Evolutionary conservation across 1,139 yeast species (phyloP), one percentile per base, ranked within the genome.

Genomic region (Saccharomyces pastorianus): DNA sequence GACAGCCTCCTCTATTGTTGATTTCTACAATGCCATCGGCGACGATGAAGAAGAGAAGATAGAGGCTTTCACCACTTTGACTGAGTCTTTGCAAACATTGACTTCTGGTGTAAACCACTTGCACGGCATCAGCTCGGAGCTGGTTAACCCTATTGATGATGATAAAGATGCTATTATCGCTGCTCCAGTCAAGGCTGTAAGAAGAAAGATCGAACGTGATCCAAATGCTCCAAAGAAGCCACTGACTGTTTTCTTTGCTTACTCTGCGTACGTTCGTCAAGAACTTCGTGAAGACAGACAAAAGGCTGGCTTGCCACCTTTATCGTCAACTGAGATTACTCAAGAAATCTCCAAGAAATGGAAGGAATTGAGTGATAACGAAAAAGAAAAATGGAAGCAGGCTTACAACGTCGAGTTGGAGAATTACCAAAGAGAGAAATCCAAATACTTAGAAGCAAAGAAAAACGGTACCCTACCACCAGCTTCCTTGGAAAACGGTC

Each of bases 211-310:
- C 59, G 81, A 78, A 65, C 78, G 76, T 64, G 88, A 79, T 62
- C 81, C 81, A 47, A 75, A 76, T 58, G 81, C 81, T 46, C 82
- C 82, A 55, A 77, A 77, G 69, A 77, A 78, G 73, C 82, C 76
- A 26, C 74, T 87, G 66, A 88, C 96, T 42, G 86, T 88, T 55
- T 89, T 84, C 74, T 88, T 89, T 71, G 85, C 91, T 46, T 89
- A 82, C 68, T 80, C 85, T 47, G 83, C 84, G 62, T 80, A 80
- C 62, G 76, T 82, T 57, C 80, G 91, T 66, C 85, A 83, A 57
- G 70, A 73, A 23, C 67, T 89, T 59, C 82, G 85, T 58, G 83
- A 82, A 57, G 89, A 86, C 60, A 79, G 95, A 68, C 76, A 73
- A 56, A 73, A 75, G 51, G 75, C 77, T 55, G 84, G 85, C 34